These are phyloP conservation scores for Austropuccinia psidii DNA, from an alignment of 1,284 basidiomycete genomes.

Conservation along the genomic window DNA sequence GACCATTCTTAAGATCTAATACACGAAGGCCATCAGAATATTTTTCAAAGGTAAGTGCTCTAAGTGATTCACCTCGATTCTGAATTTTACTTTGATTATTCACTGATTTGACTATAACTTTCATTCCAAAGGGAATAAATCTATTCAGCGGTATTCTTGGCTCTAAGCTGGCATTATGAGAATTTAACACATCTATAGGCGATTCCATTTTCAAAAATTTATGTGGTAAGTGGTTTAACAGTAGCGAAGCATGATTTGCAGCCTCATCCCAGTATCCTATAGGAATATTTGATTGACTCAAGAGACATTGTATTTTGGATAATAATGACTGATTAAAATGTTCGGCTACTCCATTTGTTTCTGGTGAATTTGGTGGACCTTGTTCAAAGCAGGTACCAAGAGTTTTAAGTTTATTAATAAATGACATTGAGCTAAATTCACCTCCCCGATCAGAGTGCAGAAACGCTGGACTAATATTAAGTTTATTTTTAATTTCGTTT, in stretches of 20 bases:
- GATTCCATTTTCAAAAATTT: neutral
- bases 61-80: too few species aligned
- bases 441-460: neutral
- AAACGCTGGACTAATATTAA: neutral
- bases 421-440: neutral
- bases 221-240: neutral
- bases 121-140: neutral
- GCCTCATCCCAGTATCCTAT: neutral
- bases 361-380: neutral
- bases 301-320: neutral
- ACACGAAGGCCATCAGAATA: too few species aligned
- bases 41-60: too few species aligned
- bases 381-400: neutral
- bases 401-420: neutral
- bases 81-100: too few species aligned
- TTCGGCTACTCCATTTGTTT: neutral
- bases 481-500: neutral
- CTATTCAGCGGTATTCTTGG: neutral
- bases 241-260: neutral
- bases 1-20: too few species aligned
- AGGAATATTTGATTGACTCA: neutral
- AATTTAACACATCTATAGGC: neutral
- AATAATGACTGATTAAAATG: neutral
- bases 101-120: too few species aligned
- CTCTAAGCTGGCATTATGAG: neutral